Conservation (phyloP, 352 stramenopile species). For the Pythium insidiosum region DNA sequence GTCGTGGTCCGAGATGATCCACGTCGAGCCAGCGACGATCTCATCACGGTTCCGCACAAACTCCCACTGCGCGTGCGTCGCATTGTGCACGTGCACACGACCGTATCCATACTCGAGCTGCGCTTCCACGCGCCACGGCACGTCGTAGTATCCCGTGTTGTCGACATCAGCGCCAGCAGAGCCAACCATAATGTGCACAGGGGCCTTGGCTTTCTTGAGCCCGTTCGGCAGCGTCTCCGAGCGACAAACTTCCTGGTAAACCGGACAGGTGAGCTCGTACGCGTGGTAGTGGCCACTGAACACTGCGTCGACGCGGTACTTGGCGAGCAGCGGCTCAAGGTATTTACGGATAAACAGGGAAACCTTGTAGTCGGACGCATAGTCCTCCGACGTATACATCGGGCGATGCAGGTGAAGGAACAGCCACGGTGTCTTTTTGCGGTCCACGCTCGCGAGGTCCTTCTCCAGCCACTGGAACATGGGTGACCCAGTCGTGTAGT, state of each 20-base stretch:
- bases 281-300: slow-evolving; percentile 12
- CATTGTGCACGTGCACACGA: slow-evolving; percentile 7
- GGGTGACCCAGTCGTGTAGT: slow-evolving; percentile 12
- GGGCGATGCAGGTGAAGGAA: slow-evolving; percentile 18
- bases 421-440: slow-evolving; percentile 12
- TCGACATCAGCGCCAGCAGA: slow-evolving; percentile 7
- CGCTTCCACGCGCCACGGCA: background rate
- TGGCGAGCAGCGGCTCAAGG: slow-evolving; percentile 4
- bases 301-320: slow-evolving; percentile 10
- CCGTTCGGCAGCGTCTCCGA: background rate
- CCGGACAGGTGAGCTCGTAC: slow-evolving; percentile 13
- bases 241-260: slow-evolving; percentile 1
- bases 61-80: slow-evolving; percentile 1
- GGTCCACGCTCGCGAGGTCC: slow-evolving; percentile 16
- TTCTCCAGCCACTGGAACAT: slow-evolving; percentile 20
- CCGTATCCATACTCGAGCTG: slow-evolving; percentile 6
- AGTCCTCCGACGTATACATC: slow-evolving; percentile 10
- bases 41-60: background rate
- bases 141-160: background rate
- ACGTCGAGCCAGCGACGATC: slow-evolving; percentile 2
- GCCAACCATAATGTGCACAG: slow-evolving; percentile 12
- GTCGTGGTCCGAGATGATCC: slow-evolving; percentile 8
- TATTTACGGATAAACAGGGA: slow-evolving; percentile 1
- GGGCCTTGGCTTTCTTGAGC: background rate
- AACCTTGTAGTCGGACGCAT: background rate